Evolutionary conservation across 129 eudicot genomes (phyloP), one percentile per base, ranked within the genome.

Genomic region (Chrysanthemum lavandulifolium): DNA sequence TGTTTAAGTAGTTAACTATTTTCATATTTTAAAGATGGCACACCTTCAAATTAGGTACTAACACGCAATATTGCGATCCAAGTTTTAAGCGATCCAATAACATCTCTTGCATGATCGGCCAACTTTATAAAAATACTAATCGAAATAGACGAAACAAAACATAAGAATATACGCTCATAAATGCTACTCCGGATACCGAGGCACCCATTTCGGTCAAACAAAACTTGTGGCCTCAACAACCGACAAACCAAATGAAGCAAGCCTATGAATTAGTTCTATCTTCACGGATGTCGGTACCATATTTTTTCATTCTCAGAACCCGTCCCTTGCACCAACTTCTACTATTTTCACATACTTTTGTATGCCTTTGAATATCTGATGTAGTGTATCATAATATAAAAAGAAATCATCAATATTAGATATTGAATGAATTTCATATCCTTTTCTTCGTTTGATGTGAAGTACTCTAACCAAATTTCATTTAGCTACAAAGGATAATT

Each of bases 141-240:
- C 12, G 61, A 68, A 19, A 25, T 27, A 25, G 3, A 68, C 3
- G 12, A 18, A 14, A 51, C 53, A 23, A 14, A 68, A 47, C 13
- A 6, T 67, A 23, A 21, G 10, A 19, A 33, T 65, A 61, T 5
- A 71, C 1, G 45, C 6, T 36, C 45, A 6, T 36, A 36, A 36
- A 15, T 56, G 3, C 18, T 56, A 5, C 25, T n/a, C 19, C 61
- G 29, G 67, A 73, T 81, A 92, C 98, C 94, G 98, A 78, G 98
- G 96, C 45, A 89, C 95, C 98, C 98, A 89, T 73, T 92, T 92
- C 45, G 98, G 96, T 11, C 96, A 92, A 71, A 92, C 98, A 73
- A 92, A 92, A 73, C 96, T 82, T 23, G 96, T 92, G 14, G 94
- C 98, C 54, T 92, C 98, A 19, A 92, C 89, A 71, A 87, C 96